Base-by-base conservation (phyloP, 805 yeast genomes). In the Ascoidea rubescens region DNA sequence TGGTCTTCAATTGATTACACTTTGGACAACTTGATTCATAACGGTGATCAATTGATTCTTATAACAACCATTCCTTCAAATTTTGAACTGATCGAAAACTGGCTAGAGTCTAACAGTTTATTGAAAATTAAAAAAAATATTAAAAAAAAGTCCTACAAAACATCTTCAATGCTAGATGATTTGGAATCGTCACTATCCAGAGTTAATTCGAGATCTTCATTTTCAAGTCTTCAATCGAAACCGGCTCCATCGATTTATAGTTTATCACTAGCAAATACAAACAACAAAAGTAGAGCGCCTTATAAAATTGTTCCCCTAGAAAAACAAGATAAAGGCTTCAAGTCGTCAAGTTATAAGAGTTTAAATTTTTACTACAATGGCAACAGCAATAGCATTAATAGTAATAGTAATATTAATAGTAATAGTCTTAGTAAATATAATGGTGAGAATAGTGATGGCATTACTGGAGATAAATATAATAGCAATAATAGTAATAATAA, bases 1-100 rank as follows among this genome's bases (percentile, higher is more conserved):
- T 85, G 93, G 95, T 86, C 82, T 14, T 80, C 88, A 1, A 63
- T 86, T 31, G 91, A 84, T 62, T 85, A 84, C 80, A 67, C 78
- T 5, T 65, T 84, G 51, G 70, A 71, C 49, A 67, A 71, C 45
- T 65, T 82, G 12, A 63, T 82, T 2, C 78, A 76, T 57, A 68
- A 79, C 57, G 87, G 88, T 5, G 95, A 86, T 64, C 72, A 78
- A 5, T 64, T 86, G 12, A 76, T 85, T 4, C 72, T 86, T 5
- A 74, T 79, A 7, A 74, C 89, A 0, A 69, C 82, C 4, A 71
- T 82, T 21, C 69, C 71, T 5, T 31, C 47, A 30, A 54, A 54
- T 37, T 43, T 51, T 31, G 48, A 50, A 6, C 30, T 48, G 28
- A 44, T 54, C 2, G 48, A 53, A 21, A 51, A 51, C 5, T 31